These are phyloP conservation scores for Perkinsus chesapeaki DNA, from an alignment of 169 alveolate genomes.

Conservation along the genomic window DNA sequence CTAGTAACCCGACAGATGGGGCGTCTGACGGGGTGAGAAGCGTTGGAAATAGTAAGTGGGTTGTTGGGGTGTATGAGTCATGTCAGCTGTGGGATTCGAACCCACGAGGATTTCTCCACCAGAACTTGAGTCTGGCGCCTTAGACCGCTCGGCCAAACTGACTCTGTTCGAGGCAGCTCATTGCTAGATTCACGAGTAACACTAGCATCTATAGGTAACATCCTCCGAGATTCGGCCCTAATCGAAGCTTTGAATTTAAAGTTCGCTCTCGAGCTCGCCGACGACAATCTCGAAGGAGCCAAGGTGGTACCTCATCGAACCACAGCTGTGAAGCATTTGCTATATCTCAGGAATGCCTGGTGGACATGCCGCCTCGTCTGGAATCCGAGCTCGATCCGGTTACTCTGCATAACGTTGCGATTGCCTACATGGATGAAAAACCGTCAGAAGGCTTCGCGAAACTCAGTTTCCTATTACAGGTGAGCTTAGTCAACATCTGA, in stretches of 20 bases:
- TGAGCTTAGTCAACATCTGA: not conserved
- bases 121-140: constrained; percentile 6
- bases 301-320: not conserved
- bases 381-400: constrained; percentile 80
- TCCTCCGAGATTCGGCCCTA: constrained; percentile 69
- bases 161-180: not conserved
- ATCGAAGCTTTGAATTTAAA: constrained; percentile 82
- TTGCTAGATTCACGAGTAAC: constrained; percentile 16
- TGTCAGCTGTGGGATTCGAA: constrained; percentile 4
- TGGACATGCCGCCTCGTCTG: constrained; percentile 86
- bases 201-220: constrained; percentile 76
- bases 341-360: constrained; percentile 76
- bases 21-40: not conserved
- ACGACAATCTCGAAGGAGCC: constrained; percentile 48
- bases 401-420: constrained; percentile 74
- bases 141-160: not conserved
- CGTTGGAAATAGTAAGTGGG: not conserved
- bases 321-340: not conserved
- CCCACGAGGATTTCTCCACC: constrained; percentile 6
- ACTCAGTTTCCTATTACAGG: constrained; percentile 59
- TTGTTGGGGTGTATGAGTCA: not conserved
- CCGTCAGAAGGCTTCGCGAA: constrained; percentile 71
- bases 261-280: constrained; percentile 73
- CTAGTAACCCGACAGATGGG: not conserved
- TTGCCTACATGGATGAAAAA: constrained; percentile 70